Conservation (phyloP, 768 basidiomycete species). For the Galerina sulciceps region DNA sequence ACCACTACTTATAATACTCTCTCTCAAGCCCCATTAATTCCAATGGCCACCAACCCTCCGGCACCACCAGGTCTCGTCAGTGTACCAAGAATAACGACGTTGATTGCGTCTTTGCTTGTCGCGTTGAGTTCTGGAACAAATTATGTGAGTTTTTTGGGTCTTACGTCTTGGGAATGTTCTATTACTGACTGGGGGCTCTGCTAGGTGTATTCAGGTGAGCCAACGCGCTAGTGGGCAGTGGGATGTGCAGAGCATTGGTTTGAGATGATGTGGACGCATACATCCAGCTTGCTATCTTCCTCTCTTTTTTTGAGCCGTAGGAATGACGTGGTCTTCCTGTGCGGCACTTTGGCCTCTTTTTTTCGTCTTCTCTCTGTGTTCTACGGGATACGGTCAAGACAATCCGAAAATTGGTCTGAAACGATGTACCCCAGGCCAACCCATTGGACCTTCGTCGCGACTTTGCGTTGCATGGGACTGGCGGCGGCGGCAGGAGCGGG, state of each 20-base stretch:
- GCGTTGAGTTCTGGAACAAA: constrained; percentile 72
- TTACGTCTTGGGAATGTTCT: neutral
- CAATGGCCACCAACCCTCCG: constrained; percentile 23
- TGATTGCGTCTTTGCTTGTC: constrained; percentile 62
- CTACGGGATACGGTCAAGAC: too few species aligned
- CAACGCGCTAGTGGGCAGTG: neutral
- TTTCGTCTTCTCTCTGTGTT: too few species aligned
- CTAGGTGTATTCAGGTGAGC: constrained; percentile 49
- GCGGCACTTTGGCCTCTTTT: too few species aligned
- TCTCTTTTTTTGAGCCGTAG: too few species aligned
- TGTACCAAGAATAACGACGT: constrained; percentile 45
- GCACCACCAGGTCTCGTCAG: constrained; percentile 37
- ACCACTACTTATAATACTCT: neutral
- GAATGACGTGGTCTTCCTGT: too few species aligned
- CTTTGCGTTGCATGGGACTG: too few species aligned
- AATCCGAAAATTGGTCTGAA: too few species aligned
- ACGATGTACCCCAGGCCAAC: too few species aligned
- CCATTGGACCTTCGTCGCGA: too few species aligned
- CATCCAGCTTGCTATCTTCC: neutral
- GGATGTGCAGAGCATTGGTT: neutral
- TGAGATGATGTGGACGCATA: neutral
- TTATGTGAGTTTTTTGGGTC: constrained; percentile 55
- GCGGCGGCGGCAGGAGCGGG: too few species aligned
- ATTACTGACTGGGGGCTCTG: constrained; percentile 8
- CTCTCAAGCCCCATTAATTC: neutral